Conservation (phyloP, 345 rosid genomes). For the Clausena lansium region DNA sequence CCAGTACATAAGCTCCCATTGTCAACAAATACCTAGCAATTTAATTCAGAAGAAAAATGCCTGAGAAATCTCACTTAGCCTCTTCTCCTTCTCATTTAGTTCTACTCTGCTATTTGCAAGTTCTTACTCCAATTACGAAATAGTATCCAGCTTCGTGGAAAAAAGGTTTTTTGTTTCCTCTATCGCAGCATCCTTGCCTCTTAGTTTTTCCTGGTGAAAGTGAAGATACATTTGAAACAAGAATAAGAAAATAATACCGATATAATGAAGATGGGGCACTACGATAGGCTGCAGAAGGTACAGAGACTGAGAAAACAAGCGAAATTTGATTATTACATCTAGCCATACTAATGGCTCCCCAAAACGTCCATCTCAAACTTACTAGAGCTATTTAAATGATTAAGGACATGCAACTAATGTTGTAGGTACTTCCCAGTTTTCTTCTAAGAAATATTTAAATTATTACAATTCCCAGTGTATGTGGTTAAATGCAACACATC, state of each 20-base stretch:
- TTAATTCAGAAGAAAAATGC: too few relatives aligned
- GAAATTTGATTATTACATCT: not conserved
- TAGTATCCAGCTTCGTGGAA: conserved; percentile 52
- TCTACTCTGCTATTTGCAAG: conserved; percentile 59
- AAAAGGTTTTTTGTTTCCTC: conserved; percentile 49
- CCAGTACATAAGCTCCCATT: too few relatives aligned
- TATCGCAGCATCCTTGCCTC: conserved; percentile 58
- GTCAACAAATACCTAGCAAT: too few relatives aligned
- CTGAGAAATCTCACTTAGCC: conserved; percentile 54
- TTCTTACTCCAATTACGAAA: conserved; percentile 66
- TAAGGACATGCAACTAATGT: not conserved
- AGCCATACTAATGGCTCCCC: not conserved
- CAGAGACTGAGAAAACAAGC: not conserved
- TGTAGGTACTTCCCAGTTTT: not conserved
- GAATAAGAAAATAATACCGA: conserved; percentile 9
- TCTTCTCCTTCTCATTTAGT: conserved; percentile 62
- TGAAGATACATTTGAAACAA: not conserved
- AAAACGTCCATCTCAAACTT: not conserved
- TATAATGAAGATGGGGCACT: not conserved
- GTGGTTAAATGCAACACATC: not conserved
- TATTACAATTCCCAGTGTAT: not conserved
- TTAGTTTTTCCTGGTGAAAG: conserved; percentile 57
- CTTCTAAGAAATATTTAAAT: not conserved
- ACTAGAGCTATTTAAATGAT: not conserved
- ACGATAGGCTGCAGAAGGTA: not conserved